phyloP scores from a whole-genome alignment of 225 moss, liverwort and hornwort species.

The Lunularia cruciata region DNA sequence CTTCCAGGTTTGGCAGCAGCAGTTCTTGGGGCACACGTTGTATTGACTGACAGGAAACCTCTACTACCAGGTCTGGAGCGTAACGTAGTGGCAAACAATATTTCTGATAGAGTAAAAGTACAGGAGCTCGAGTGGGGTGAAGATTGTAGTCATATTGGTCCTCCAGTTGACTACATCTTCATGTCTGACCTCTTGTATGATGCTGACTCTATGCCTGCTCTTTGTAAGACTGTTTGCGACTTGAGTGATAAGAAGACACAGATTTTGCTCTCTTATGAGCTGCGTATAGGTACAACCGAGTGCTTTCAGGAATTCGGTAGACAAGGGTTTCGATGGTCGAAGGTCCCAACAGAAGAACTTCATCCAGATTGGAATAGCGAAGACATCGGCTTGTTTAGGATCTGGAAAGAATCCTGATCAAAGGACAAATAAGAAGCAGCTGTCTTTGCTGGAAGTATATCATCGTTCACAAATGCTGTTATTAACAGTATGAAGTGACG shows the following conservation, averaged over 20 bases:
- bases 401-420: conserved; percentile 26
- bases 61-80: conserved; percentile 37
- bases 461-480: too few species aligned
- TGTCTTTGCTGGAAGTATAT: not conserved
- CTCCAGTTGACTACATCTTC: conserved; percentile 40
- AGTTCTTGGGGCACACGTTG: conserved; percentile 35
- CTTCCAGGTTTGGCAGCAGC: conserved; percentile 42
- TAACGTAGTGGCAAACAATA: conserved; percentile 35
- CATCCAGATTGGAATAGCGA: conserved; percentile 46
- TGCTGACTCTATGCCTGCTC: conserved; percentile 24
- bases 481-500: too few species aligned
- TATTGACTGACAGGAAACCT: conserved; percentile 33
- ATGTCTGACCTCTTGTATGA: conserved; percentile 47
- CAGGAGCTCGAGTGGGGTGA: conserved; percentile 45
- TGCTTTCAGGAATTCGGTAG: conserved; percentile 36
- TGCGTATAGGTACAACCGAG: conserved; percentile 39
- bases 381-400: conserved; percentile 44
- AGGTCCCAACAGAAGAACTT: conserved; percentile 31
- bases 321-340: conserved; percentile 34
- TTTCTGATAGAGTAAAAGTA: conserved; percentile 28
- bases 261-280: conserved; percentile 40
- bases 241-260: conserved; percentile 33
- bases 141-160: conserved; percentile 31
- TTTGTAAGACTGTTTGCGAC: conserved; percentile 34
- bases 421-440: not conserved